These are phyloP conservation scores for Peronospora belbahrii DNA, from an alignment of 352 stramenopile species.

Conservation along the genomic window DNA sequence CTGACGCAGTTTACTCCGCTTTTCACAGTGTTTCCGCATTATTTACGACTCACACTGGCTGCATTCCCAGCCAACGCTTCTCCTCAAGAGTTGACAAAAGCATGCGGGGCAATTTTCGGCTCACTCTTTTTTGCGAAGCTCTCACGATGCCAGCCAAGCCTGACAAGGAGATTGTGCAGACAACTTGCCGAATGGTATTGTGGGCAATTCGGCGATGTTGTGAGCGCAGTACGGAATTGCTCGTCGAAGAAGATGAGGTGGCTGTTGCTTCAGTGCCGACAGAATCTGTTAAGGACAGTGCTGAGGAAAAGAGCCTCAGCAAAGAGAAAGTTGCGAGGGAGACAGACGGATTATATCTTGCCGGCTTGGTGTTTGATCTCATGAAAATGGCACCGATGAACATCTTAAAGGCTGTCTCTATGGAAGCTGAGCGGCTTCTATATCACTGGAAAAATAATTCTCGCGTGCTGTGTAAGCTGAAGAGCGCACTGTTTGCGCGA, in stretches of 20 bases:
- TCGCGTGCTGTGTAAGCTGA: slow-evolving; percentile 23
- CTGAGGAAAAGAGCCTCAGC: slow-evolving; percentile 1
- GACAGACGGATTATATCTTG: slow-evolving; percentile 39
- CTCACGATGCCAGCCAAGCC: slow-evolving; percentile 3
- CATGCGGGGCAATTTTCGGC: slow-evolving; percentile 42
- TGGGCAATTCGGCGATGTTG: slow-evolving; percentile 47
- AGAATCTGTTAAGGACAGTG: neutral
- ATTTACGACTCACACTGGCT: slow-evolving; percentile 40
- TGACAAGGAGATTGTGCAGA: slow-evolving; percentile 6
- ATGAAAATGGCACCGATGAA: slow-evolving; percentile 52
- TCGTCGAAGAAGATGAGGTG: slow-evolving; percentile 15
- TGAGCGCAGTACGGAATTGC: slow-evolving; percentile 25
- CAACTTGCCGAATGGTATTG: slow-evolving; percentile 30
- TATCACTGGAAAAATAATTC: slow-evolving; percentile 10
- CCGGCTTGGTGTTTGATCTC: slow-evolving; percentile 47
- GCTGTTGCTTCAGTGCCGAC: neutral
- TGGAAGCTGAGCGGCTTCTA: slow-evolving; percentile 39
- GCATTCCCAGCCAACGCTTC: slow-evolving; percentile 31
- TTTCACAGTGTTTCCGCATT: slow-evolving; percentile 45
- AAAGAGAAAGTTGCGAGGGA: slow-evolving; percentile 6
- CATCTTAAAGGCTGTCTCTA: slow-evolving; percentile 27
- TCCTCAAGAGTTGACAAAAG: slow-evolving; percentile 31
- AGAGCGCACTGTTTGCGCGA: slow-evolving; percentile 31
- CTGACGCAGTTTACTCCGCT: slow-evolving; percentile 39
- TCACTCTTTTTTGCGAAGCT: slow-evolving; percentile 39